A percentile compares a stretch with the other conserved stretches of the same genome.
phyloP scores from a whole-genome alignment of 768 basidiomycete genomes.

The Tylopilus sp. region DNA sequence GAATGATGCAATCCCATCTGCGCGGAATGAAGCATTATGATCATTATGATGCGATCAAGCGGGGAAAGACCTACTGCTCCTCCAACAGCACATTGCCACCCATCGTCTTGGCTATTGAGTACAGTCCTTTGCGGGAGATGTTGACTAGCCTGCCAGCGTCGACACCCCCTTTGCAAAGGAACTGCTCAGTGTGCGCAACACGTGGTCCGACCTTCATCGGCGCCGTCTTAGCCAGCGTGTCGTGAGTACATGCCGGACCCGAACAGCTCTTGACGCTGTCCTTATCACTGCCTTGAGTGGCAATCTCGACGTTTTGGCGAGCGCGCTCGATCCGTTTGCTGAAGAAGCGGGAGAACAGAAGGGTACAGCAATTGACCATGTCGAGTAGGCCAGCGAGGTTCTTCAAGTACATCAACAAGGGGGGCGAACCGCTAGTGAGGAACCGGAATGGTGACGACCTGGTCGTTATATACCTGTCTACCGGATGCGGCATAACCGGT shows the following conservation, averaged over 20 bases:
- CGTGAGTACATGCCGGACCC: slow-evolving; percentile 31
- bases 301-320: slow-evolving; percentile 19
- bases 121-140: slow-evolving; percentile 32
- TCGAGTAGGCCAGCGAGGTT: slow-evolving; percentile 15
- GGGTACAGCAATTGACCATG: slow-evolving; percentile 27
- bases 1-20: slow-evolving; percentile 38
- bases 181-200: slow-evolving; percentile 34
- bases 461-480: slow-evolving; percentile 22
- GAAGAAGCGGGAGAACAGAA: slow-evolving; percentile 23
- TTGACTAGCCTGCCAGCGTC: slow-evolving; percentile 33
- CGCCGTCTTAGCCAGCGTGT: slow-evolving; percentile 18
- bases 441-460: slow-evolving; percentile 6
- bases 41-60: slow-evolving; percentile 15
- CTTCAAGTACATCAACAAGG: slow-evolving; percentile 24
- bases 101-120: slow-evolving; percentile 31
- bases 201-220: slow-evolving; percentile 32
- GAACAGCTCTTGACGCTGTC: slow-evolving; percentile 33
- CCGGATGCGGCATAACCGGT: slow-evolving; percentile 20
- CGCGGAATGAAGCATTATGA: slow-evolving; percentile 11
- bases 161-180: slow-evolving; percentile 36
- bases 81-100: slow-evolving; percentile 38
- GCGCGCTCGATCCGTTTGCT: slow-evolving; percentile 18
- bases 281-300: slow-evolving; percentile 20
- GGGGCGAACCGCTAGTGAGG: slow-evolving; percentile 10
- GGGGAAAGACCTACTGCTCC: slow-evolving; percentile 30